These are phyloP conservation scores for Neurospora discreta DNA, from an alignment of 495 filamentous ascomycete species.

Conservation along the genomic window DNA sequence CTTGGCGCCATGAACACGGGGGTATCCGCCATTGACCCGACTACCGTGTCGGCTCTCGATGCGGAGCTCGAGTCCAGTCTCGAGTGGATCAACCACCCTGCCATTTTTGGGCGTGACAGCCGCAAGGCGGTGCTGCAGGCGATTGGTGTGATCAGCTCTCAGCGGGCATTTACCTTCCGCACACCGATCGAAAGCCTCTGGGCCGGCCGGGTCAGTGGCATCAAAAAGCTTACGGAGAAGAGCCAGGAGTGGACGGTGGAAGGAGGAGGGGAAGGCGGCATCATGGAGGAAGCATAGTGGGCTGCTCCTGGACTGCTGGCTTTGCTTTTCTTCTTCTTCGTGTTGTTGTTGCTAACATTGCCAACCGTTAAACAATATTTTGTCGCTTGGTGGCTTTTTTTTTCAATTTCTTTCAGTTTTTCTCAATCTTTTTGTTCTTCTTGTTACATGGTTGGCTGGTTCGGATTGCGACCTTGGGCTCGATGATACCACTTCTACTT, in stretches of 20 bases:
- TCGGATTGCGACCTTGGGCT: background rate
- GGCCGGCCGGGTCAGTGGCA: constrained; percentile 67
- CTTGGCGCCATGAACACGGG: constrained; percentile 40
- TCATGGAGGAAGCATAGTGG: constrained; percentile 56
- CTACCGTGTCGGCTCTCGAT: constrained; percentile 78
- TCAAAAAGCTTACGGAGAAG: constrained; percentile 65
- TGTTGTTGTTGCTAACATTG: constrained; percentile 1
- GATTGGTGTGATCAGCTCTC: constrained; percentile 90
- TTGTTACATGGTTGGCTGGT: background rate
- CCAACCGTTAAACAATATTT: background rate
- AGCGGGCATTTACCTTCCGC: constrained; percentile 89
- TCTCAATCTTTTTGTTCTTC: background rate
- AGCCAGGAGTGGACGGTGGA: constrained; percentile 81
- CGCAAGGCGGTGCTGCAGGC: constrained; percentile 93
- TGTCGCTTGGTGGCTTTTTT: background rate
- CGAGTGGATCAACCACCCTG: constrained; percentile 98
- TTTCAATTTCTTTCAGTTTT: too few species aligned
- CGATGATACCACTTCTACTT: background rate
- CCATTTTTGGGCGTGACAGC: constrained; percentile 88
- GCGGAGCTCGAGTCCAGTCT: constrained; percentile 82
- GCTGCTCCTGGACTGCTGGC: background rate
- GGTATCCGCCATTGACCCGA: constrained; percentile 60
- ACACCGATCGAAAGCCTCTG: constrained; percentile 76
- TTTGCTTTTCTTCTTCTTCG: background rate
- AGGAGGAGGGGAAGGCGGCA: constrained; percentile 65